Evolutionary conservation across 2,329 filamentous ascomycete genomes (phyloP).

Genomic region (Emericellopsis cladophorae): DNA sequence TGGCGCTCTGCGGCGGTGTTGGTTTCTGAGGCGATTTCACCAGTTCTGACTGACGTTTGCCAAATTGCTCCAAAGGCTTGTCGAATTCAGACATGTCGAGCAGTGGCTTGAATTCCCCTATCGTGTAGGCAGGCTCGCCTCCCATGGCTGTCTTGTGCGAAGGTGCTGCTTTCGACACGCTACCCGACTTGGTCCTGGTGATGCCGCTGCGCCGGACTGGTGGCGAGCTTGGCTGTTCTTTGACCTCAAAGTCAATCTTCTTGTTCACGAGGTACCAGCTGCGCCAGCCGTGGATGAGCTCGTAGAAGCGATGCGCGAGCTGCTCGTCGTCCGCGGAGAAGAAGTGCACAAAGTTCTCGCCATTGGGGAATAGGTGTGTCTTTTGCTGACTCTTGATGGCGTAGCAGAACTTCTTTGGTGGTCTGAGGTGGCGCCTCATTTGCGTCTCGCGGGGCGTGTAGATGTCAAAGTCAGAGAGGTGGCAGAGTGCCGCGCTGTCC

Average conservation of each 20-base stretch:
- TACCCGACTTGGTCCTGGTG: constrained; percentile 13
- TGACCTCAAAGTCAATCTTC: constrained; percentile 35
- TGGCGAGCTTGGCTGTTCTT: constrained; percentile 3
- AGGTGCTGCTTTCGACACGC: constrained; percentile 7
- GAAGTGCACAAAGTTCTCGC: constrained; percentile 83
- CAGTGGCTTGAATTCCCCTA: constrained; percentile 56
- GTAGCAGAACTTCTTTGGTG: constrained; percentile 76
- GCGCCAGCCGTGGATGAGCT: constrained; percentile 66
- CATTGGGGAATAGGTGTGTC: constrained; percentile 67
- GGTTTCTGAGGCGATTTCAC: not conserved
- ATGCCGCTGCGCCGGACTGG: constrained; percentile 6
- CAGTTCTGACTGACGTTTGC: constrained; percentile 25
- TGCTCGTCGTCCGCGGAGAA: constrained; percentile 67
- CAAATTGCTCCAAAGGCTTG: constrained; percentile 35
- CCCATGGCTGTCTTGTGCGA: constrained; percentile 18
- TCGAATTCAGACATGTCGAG: constrained; percentile 50
- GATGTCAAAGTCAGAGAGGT: constrained; percentile 85
- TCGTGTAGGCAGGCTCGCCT: constrained; percentile 36
- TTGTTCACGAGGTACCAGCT: constrained; percentile 83
- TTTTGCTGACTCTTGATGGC: constrained; percentile 90
- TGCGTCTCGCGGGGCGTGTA: constrained; percentile 64
- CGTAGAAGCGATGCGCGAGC: constrained; percentile 57
- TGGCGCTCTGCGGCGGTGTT: not conserved
- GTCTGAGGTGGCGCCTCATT: constrained; percentile 57
- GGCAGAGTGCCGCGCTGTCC: constrained; percentile 60